Evolutionary conservation across 1,284 basidiomycete species (phyloP).

Genomic region (Irpex sp.): DNA sequence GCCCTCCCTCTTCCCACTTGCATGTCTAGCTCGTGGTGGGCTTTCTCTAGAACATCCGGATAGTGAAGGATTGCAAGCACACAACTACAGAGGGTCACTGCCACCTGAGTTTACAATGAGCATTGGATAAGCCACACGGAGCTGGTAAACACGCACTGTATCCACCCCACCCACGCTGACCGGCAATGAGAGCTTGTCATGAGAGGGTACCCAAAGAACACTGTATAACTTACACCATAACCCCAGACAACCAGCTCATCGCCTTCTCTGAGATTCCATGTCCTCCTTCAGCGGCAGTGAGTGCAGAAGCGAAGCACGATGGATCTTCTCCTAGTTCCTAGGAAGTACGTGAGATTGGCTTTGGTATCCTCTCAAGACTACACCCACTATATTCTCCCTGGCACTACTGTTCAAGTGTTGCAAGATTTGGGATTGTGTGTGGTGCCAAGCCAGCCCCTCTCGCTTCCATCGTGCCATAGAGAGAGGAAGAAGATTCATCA

Average conservation of each 20-base stretch:
- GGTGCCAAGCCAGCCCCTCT: conserved; percentile 11
- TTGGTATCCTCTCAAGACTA: too few relatives aligned
- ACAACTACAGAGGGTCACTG: not conserved
- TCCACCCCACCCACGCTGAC: not conserved
- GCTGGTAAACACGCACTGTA: not conserved
- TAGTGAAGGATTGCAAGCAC: conserved; percentile 6
- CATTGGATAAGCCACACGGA: not conserved
- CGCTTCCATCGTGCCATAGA: conserved; percentile 17
- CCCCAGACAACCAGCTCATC: not conserved
- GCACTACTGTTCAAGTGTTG: not conserved
- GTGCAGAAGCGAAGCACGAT: not conserved
- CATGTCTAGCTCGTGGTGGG: conserved; percentile 8
- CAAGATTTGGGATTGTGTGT: conserved; percentile 12
- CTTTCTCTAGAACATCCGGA: conserved; percentile 7
- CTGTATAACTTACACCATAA: not conserved
- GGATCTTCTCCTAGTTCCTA: not conserved
- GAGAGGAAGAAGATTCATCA: conserved; percentile 14
- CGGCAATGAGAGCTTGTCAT: not conserved
- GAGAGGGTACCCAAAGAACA: not conserved
- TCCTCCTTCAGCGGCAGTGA: not conserved
- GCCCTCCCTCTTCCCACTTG: conserved; percentile 2
- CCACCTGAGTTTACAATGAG: not conserved
- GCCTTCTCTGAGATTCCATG: not conserved
- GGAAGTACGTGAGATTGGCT: too few relatives aligned
- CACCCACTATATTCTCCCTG: not conserved